Conservation (phyloP, 768 basidiomycete species). For the Phanerochaete sordida region DNA sequence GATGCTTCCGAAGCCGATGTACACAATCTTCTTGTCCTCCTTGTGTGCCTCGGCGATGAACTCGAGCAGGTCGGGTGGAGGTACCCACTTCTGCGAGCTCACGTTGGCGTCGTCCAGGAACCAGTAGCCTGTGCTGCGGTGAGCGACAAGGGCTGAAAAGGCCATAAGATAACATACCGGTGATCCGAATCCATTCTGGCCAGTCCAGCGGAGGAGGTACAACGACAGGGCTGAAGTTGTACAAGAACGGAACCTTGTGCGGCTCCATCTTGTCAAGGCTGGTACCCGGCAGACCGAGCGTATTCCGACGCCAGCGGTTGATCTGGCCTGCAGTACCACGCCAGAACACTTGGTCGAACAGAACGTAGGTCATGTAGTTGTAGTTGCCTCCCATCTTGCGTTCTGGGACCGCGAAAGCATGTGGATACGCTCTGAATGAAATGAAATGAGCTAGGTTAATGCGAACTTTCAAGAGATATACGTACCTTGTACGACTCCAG, state of each 20-base stretch:
- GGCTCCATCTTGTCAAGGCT: constrained; percentile 94
- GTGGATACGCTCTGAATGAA: constrained; percentile 80
- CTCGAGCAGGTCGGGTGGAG: constrained; percentile 71
- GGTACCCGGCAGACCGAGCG: constrained; percentile 73
- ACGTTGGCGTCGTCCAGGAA: constrained; percentile 93
- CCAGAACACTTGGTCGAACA: constrained; percentile 99
- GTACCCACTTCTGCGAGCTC: constrained; percentile 83
- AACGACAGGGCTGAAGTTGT: constrained; percentile 90
- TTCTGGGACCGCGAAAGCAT: constrained; percentile 97
- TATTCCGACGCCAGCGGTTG: constrained; percentile 86
- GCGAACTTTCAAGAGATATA: background rate
- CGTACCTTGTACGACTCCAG: constrained; percentile 85
- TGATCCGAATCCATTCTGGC: constrained; percentile 98
- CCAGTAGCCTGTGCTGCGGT: constrained; percentile 75
- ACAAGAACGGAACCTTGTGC: constrained; percentile 96
- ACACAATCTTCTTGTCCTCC: constrained; percentile 84
- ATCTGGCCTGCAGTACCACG: constrained; percentile 90
- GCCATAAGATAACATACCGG: constrained; percentile 44
- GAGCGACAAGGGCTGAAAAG: background rate
- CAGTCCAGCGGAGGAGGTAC: constrained; percentile 96
- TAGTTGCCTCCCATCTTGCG: constrained; percentile 94
- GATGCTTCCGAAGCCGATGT: constrained; percentile 97
- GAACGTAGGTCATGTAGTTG: constrained; percentile 98
- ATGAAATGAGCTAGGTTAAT: constrained; percentile 5
- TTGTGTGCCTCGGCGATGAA: constrained; percentile 82